A percentile compares a stretch with the other conserved stretches of the same genome.
These are phyloP conservation scores for Diaporthe humulicola DNA, from an alignment of 2,329 filamentous ascomycete genomes.

Conservation along the genomic window DNA sequence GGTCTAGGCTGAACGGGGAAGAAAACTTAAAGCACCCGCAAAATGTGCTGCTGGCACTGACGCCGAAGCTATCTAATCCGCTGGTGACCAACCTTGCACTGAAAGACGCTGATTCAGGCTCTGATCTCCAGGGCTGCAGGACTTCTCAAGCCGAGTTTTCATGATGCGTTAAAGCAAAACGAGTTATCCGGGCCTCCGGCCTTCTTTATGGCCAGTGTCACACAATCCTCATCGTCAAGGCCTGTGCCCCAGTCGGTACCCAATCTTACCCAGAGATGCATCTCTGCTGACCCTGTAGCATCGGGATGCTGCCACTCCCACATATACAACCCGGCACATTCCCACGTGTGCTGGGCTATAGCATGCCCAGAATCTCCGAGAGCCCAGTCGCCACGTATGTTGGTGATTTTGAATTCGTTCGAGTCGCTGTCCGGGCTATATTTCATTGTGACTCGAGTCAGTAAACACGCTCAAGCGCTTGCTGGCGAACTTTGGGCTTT, in stretches of 20 bases:
- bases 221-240: not conserved
- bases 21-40: not conserved
- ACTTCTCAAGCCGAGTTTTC: not conserved
- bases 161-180: not conserved
- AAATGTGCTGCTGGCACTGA: not conserved
- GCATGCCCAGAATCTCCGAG: not conserved
- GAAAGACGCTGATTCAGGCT: too few species aligned
- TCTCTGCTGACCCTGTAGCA: not conserved
- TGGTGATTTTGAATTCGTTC: not conserved
- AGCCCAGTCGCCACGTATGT: slow-evolving; percentile 5
- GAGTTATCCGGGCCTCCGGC: not conserved
- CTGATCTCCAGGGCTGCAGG: not conserved
- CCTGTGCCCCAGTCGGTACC: too few species aligned
- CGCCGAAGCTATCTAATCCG: not conserved
- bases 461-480: not conserved
- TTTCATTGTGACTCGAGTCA: not conserved
- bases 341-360: not conserved
- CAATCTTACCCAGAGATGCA: not conserved
- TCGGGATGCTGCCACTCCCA: not conserved
- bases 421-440: not conserved
- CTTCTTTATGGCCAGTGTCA: not conserved
- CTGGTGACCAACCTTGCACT: not conserved
- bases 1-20: not conserved
- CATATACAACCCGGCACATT: not conserved
- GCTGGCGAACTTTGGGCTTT: too few species aligned